These are phyloP conservation scores for Botrytis byssoidea DNA, from an alignment of 2,329 filamentous ascomycete genomes.

Conservation along the genomic window DNA sequence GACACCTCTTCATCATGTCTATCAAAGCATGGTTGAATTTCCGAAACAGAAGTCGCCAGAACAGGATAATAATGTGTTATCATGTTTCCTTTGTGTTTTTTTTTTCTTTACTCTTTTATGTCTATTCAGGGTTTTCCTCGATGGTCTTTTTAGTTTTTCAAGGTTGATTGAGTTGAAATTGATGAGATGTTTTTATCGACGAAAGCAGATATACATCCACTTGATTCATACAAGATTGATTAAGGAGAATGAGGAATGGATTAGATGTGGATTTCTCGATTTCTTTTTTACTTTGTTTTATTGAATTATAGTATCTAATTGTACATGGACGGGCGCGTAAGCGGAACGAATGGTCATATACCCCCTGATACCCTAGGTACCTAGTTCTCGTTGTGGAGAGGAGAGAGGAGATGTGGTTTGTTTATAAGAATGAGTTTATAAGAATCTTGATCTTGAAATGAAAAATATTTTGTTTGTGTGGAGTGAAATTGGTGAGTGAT, in stretches of 20 bases:
- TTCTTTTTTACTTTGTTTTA: not conserved
- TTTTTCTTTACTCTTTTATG: slow-evolving; percentile 15
- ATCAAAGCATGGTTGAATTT: not conserved
- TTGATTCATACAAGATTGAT: not conserved
- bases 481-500: not conserved
- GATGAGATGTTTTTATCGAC: not conserved
- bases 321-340: not conserved
- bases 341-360: slow-evolving; percentile 10
- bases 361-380: slow-evolving; percentile 14
- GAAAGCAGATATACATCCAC: not conserved
- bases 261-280: not conserved
- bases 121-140: not conserved
- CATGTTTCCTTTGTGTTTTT: slow-evolving; percentile 17
- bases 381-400: not conserved
- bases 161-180: not conserved
- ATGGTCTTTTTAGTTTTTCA: not conserved
- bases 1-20: not conserved
- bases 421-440: slow-evolving; percentile 1
- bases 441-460: slow-evolving; percentile 1
- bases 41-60: not conserved
- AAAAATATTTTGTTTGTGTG: not conserved
- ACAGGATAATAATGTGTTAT: slow-evolving; percentile 17
- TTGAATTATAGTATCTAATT: slow-evolving; percentile 4
- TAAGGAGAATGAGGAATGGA: not conserved
- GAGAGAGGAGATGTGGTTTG: not conserved